These are phyloP conservation scores for Neonectria punicea DNA, from an alignment of 2,329 filamentous ascomycete genomes.

Conservation along the genomic window DNA sequence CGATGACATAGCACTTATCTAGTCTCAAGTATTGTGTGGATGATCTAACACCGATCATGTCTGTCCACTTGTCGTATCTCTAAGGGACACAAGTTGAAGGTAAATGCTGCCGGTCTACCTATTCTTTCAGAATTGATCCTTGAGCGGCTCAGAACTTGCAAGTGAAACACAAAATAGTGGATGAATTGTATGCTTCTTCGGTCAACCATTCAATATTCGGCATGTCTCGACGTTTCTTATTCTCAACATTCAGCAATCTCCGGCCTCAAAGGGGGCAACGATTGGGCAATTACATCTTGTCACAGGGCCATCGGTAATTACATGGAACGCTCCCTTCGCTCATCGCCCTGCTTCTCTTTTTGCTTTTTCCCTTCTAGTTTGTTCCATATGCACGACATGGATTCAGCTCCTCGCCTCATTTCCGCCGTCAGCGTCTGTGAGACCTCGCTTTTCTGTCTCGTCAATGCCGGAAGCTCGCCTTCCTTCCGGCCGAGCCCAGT, in stretches of 20 bases:
- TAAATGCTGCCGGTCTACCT: too few relatives aligned
- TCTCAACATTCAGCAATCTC: neutral
- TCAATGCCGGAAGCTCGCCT: slow-evolving; percentile 11
- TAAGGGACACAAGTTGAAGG: too few relatives aligned
- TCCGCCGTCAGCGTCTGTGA: neutral
- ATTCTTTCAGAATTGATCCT: too few relatives aligned
- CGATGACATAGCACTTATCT: too few relatives aligned
- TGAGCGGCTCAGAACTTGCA: too few relatives aligned
- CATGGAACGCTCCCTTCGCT: neutral
- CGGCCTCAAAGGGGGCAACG: neutral
- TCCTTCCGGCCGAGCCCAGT: neutral
- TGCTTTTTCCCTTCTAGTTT: slow-evolving; percentile 2
- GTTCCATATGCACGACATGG: slow-evolving; percentile 5
- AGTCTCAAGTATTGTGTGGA: too few relatives aligned
- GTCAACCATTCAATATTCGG: too few relatives aligned
- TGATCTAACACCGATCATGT: too few relatives aligned
- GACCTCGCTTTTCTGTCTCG: neutral
- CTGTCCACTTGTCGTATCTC: too few relatives aligned
- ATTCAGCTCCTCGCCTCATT: neutral
- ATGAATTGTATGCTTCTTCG: neutral
- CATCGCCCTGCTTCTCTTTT: slow-evolving; percentile 1
- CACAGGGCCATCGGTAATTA: neutral
- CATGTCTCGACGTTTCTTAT: neutral
- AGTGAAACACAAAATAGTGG: neutral
- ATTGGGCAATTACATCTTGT: neutral